Percentiles rank a stretch among this genome's conserved stretches.
Evolutionary conservation across 306 rosid species (phyloP).

Genomic region (Hippophae tibetana): DNA sequence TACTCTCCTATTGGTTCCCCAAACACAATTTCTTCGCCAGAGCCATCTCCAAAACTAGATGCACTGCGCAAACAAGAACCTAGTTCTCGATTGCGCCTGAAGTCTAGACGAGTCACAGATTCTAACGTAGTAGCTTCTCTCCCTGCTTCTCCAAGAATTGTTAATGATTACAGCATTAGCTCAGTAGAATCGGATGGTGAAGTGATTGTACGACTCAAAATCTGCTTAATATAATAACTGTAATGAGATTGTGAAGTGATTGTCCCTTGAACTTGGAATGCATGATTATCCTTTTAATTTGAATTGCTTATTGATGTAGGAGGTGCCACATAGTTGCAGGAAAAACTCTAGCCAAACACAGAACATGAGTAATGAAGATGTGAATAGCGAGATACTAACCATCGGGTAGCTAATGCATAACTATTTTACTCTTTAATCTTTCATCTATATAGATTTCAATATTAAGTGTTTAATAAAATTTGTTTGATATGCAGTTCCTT

Average conservation of each 20-base stretch:
- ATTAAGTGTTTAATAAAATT: constrained; percentile 7
- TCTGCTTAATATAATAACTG: constrained; percentile 5
- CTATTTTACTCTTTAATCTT: constrained; percentile 1
- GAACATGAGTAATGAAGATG: constrained; percentile 33
- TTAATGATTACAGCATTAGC: constrained; percentile 43
- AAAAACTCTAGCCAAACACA: constrained; percentile 22
- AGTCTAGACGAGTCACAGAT: constrained; percentile 36
- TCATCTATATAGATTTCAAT: neutral
- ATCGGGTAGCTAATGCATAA: constrained; percentile 41
- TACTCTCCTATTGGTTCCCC: constrained; percentile 64
- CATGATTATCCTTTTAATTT: constrained; percentile 19
- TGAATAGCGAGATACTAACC: constrained; percentile 27
- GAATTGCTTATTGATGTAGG: constrained; percentile 34
- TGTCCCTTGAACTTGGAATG: constrained; percentile 23
- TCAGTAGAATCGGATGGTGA: constrained; percentile 53
- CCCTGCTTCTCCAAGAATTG: constrained; percentile 39
- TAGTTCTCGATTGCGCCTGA: constrained; percentile 35
- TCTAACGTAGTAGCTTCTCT: constrained; percentile 35
- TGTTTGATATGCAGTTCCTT: constrained; percentile 44
- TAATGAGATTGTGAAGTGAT: constrained; percentile 36
- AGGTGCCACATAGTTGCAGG: constrained; percentile 25
- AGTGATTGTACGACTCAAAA: constrained; percentile 33
- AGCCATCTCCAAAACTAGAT: constrained; percentile 28
- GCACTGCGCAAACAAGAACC: constrained; percentile 27
- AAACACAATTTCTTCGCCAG: constrained; percentile 25